These are phyloP conservation scores for Fomitopsis schrenkii DNA, from an alignment of 1,284 basidiomycete species.

Conservation along the genomic window DNA sequence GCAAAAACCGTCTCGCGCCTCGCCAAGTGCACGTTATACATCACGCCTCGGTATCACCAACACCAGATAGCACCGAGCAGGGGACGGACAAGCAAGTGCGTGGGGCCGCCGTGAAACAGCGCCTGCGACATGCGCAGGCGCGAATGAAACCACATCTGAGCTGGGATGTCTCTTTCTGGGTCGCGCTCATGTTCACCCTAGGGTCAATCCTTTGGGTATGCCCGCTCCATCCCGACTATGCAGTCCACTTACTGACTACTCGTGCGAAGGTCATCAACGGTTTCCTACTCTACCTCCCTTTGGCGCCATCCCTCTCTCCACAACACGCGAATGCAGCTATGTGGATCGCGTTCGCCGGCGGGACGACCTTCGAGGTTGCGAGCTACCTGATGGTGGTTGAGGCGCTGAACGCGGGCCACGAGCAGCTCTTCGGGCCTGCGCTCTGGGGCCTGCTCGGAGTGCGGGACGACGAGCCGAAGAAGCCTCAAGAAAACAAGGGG, in stretches of 20 bases:
- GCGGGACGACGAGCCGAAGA: conserved; percentile 5
- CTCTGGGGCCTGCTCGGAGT: conserved; percentile 14
- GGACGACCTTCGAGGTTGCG: conserved; percentile 45
- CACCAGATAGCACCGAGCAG: not conserved
- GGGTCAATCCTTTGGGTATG: conserved; percentile 26
- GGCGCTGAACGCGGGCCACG: conserved; percentile 25
- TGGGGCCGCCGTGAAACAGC: conserved; percentile 13
- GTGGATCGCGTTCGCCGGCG: conserved; percentile 48
- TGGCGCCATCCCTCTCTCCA: conserved; percentile 32
- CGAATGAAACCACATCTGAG: conserved; percentile 18
- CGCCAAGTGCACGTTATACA: conserved; percentile 10
- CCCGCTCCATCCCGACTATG: not conserved
- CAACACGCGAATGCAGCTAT: conserved; percentile 30
- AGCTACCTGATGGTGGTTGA: conserved; percentile 27
- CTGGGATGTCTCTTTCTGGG: conserved; percentile 27
- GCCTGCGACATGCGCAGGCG: conserved; percentile 14
- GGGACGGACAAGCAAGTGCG: not conserved
- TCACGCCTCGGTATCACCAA: not conserved
- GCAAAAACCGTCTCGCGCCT: conserved; percentile 17
- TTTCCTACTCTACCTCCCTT: conserved; percentile 48
- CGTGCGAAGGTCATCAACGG: conserved; percentile 49
- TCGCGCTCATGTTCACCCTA: conserved; percentile 28
- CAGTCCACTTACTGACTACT: not conserved
- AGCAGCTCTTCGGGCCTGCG: conserved; percentile 21
- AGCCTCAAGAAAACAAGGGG: not conserved